Percentiles rank a stretch among this genome's conserved stretches.
Conservation (phyloP, 2,329 filamentous ascomycete species). For the Sporothrix sp. region DNA sequence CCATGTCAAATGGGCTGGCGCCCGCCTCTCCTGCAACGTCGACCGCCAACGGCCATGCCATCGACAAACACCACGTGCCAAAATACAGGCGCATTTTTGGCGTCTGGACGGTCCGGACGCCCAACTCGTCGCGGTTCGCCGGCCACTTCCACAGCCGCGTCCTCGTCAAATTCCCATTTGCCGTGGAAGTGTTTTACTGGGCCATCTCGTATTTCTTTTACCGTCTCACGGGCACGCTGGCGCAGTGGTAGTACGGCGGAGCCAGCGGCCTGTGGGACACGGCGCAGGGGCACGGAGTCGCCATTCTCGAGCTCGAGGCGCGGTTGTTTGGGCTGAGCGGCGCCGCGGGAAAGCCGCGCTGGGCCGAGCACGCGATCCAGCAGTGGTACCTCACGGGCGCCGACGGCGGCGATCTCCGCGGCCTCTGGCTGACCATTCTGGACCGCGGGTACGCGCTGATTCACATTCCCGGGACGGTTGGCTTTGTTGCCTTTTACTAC, state of each 20-base stretch:
- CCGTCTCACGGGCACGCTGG: slow-evolving; percentile 44
- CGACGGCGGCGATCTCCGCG: slow-evolving; percentile 26
- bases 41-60: neutral
- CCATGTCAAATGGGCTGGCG: too few species aligned
- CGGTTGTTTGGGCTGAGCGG: slow-evolving; percentile 20
- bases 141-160: slow-evolving; percentile 49
- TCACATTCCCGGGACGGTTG: slow-evolving; percentile 41
- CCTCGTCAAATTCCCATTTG: slow-evolving; percentile 55
- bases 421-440: slow-evolving; percentile 32
- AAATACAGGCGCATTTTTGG: slow-evolving; percentile 19
- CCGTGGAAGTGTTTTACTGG: slow-evolving; percentile 70
- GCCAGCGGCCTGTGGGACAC: slow-evolving; percentile 35
- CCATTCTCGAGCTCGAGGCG: slow-evolving; percentile 33
- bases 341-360: slow-evolving; percentile 25
- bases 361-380: slow-evolving; percentile 35
- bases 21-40: neutral
- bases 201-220: slow-evolving; percentile 56
- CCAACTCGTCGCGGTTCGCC: slow-evolving; percentile 49
- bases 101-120: slow-evolving; percentile 31
- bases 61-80: neutral
- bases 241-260: slow-evolving; percentile 41
- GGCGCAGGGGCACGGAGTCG: slow-evolving; percentile 34
- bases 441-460: slow-evolving; percentile 41
- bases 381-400: slow-evolving; percentile 34
- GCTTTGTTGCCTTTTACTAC: slow-evolving; percentile 55